Percentiles rank a stretch among this genome's conserved stretches.
phyloP scores from a whole-genome alignment of 2,329 filamentous ascomycete species.

The Penicillium sp. region DNA sequence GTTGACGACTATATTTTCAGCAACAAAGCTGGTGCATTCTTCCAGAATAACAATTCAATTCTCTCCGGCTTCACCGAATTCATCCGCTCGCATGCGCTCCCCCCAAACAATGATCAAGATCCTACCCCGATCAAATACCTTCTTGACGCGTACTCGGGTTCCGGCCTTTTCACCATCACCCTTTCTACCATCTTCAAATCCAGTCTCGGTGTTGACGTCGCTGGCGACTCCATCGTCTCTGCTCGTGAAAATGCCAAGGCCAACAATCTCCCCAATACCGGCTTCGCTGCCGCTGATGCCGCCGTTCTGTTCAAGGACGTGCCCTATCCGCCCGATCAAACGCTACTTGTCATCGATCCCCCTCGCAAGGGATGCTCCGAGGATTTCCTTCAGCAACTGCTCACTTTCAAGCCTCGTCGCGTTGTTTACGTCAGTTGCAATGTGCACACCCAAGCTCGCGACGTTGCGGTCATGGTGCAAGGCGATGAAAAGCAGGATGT shows the following conservation, averaged over 20 bases:
- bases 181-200: slow-evolving; percentile 74
- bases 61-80: slow-evolving; percentile 79
- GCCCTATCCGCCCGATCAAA: slow-evolving; percentile 68
- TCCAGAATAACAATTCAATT: slow-evolving; percentile 99
- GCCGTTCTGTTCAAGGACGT: slow-evolving; percentile 73
- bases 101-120: slow-evolving; percentile 32
- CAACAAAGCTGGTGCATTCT: slow-evolving; percentile 90
- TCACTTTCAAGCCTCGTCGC: slow-evolving; percentile 68
- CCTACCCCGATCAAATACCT: slow-evolving; percentile 65
- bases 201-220: slow-evolving; percentile 86
- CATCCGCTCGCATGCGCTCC: slow-evolving; percentile 72
- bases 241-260: slow-evolving; percentile 71
- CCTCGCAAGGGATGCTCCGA: slow-evolving; percentile 90
- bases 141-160: slow-evolving; percentile 96
- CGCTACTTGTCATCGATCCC: slow-evolving; percentile 92
- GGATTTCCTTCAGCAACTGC: slow-evolving; percentile 72
- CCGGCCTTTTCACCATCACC: slow-evolving; percentile 93
- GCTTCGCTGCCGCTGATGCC: slow-evolving; percentile 87
- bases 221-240: slow-evolving; percentile 67
- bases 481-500: slow-evolving; percentile 44
- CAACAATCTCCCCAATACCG: slow-evolving; percentile 70
- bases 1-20: slow-evolving; percentile 77
- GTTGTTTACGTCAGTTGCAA: slow-evolving; percentile 97
- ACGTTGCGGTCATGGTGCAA: slow-evolving; percentile 79
- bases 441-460: slow-evolving; percentile 92